Evolutionary conservation across 2,329 filamentous ascomycete species (phyloP).

Genomic region (Penicillium sp.): DNA sequence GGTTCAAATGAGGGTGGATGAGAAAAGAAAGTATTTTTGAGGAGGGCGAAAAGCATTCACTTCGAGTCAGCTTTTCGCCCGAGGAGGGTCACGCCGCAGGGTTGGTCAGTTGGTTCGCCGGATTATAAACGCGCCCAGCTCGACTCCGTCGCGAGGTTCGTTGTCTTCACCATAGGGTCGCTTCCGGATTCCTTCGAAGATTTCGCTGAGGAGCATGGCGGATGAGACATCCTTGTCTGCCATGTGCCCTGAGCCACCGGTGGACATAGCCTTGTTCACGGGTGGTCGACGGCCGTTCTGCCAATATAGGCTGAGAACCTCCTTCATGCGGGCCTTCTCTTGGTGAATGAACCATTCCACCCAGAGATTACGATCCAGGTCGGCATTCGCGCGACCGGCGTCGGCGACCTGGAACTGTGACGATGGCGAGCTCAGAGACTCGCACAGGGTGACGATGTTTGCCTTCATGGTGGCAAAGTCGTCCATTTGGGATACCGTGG

Average conservation of each 20-base stretch:
- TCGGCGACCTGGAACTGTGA: conserved; percentile 54
- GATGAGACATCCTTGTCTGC: conserved; percentile 54
- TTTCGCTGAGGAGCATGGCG: conserved; percentile 61
- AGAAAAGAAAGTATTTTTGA: conserved; percentile 9
- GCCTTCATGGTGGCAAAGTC: conserved; percentile 57
- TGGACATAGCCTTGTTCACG: conserved; percentile 30
- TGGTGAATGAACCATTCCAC: conserved; percentile 69
- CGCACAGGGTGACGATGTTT: conserved; percentile 46
- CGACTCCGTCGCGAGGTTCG: conserved; percentile 49
- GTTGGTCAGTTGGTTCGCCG: conserved; percentile 42
- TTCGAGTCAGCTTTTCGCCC: too few species aligned
- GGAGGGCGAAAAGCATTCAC: too few species aligned
- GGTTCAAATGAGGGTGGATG: conserved; percentile 9
- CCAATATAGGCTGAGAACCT: conserved; percentile 50
- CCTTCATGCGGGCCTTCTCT: conserved; percentile 63
- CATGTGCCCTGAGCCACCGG: conserved; percentile 31
- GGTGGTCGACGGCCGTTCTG: conserved; percentile 43
- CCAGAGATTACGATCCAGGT: conserved; percentile 60
- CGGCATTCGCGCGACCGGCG: conserved; percentile 55
- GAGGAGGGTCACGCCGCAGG: not conserved
- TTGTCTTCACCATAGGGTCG: conserved; percentile 52
- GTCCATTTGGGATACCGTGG: conserved; percentile 57
- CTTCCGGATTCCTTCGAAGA: conserved; percentile 62
- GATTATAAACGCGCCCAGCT: conserved; percentile 56
- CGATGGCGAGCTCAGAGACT: conserved; percentile 40